phyloP scores from a whole-genome alignment of 345 rosid genomes.

The Angophora floribunda region DNA sequence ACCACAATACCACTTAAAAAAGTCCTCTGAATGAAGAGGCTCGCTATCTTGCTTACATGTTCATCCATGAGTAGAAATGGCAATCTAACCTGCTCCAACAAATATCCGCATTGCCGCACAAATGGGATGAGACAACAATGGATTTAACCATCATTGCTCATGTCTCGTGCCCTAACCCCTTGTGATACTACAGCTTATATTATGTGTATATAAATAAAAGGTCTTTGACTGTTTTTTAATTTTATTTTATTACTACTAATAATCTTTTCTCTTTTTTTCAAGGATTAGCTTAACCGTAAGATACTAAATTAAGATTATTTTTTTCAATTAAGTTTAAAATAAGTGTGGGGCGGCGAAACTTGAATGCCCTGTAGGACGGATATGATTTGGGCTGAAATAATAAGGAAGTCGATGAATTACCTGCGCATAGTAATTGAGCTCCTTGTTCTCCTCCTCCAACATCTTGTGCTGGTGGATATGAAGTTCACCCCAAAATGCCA shows the following conservation, averaged over 20 bases:
- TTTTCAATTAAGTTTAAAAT: not conserved
- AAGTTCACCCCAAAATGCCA: not conserved
- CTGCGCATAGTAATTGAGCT: not conserved
- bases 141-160: not conserved
- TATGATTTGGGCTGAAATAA: not conserved
- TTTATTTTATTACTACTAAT: not conserved
- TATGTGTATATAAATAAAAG: not conserved
- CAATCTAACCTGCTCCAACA: not conserved
- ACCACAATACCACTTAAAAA: not conserved
- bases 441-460: not conserved
- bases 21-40: not conserved
- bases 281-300: not conserved
- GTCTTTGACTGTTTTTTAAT: not conserved
- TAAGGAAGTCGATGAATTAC: not conserved
- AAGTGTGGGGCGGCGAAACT: not conserved
- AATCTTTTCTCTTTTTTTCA: not conserved
- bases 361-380: not conserved
- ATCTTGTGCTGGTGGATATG: not conserved
- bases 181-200: not conserved
- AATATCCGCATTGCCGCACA: not conserved
- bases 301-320: not conserved
- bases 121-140: not conserved
- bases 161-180: not conserved
- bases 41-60: not conserved
- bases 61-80: not conserved